Percentiles rank a stretch among this genome's conserved stretches.
Evolutionary conservation across 371 early-diverging fungal species (phyloP).

Genomic region (Apophysomyces ossiformis): DNA sequence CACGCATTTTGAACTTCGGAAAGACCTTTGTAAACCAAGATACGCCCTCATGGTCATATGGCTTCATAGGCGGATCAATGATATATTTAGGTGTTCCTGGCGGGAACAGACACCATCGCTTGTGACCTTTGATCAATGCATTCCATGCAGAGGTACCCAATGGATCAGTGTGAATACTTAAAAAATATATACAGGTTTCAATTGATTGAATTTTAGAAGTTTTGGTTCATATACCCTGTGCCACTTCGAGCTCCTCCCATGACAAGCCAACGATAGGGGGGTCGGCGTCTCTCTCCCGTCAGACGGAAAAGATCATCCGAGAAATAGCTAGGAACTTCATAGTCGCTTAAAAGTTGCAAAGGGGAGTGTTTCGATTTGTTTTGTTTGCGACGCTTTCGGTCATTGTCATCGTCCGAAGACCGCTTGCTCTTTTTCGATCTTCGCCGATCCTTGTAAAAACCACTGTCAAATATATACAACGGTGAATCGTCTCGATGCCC

Average conservation of each 20-base stretch:
- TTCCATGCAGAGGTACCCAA: constrained; percentile 77
- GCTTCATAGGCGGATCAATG: constrained; percentile 65
- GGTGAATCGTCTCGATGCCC: constrained; percentile 77
- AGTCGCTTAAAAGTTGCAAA: constrained; percentile 65
- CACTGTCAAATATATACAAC: constrained; percentile 83
- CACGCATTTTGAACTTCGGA: constrained; percentile 50
- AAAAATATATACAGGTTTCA: not conserved
- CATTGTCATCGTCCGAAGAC: constrained; percentile 21
- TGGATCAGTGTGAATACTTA: constrained; percentile 68
- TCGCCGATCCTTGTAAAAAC: constrained; percentile 52
- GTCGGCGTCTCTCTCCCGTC: constrained; percentile 65
- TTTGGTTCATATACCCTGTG: constrained; percentile 53
- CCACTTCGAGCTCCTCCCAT: constrained; percentile 70
- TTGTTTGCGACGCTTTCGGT: constrained; percentile 22
- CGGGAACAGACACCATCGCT: constrained; percentile 79
- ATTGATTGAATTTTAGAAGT: not conserved
- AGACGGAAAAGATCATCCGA: constrained; percentile 75
- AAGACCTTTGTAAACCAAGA: constrained; percentile 82
- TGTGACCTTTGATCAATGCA: constrained; percentile 64
- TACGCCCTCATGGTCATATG: constrained; percentile 76
- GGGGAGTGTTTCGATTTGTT: constrained; percentile 13
- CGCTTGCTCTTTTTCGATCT: constrained; percentile 28
- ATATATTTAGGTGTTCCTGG: constrained; percentile 58
- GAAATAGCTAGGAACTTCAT: constrained; percentile 74
- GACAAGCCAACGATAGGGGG: constrained; percentile 73